Percentiles rank a stretch among this genome's conserved stretches.
These are phyloP conservation scores for Psilocybe cubensis DNA, from an alignment of 768 basidiomycete species.

Conservation along the genomic window DNA sequence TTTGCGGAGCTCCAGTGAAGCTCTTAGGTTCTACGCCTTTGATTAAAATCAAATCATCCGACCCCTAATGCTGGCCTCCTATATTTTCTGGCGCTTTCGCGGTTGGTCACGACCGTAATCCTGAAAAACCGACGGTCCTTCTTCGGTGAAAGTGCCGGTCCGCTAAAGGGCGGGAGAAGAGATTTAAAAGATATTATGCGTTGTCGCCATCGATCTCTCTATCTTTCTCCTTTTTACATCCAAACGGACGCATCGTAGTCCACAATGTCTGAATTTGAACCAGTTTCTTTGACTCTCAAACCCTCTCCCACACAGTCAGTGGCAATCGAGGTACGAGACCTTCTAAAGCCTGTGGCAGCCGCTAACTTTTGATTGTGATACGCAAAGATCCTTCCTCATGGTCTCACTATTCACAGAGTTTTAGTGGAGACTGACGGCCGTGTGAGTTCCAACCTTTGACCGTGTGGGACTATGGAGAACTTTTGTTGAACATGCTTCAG, in stretches of 20 bases:
- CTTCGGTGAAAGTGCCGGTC: slow-evolving; percentile 21
- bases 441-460: slow-evolving; percentile 35
- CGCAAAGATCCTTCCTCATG: slow-evolving; percentile 62
- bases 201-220: not conserved
- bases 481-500: slow-evolving; percentile 32
- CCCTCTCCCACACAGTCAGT: slow-evolving; percentile 55
- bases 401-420: slow-evolving; percentile 70
- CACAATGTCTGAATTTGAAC: slow-evolving; percentile 51
- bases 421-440: slow-evolving; percentile 67
- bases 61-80: not conserved
- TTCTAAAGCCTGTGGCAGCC: slow-evolving; percentile 1
- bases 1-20: not conserved
- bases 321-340: slow-evolving; percentile 59
- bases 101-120: not conserved
- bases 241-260: not conserved
- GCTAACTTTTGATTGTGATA: slow-evolving; percentile 11
- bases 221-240: slow-evolving; percentile 7
- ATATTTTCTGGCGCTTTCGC: not conserved
- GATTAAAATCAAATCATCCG: not conserved
- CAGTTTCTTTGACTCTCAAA: slow-evolving; percentile 57
- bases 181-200: slow-evolving; percentile 6
- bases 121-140: slow-evolving; percentile 9
- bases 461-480: not conserved
- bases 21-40: not conserved
- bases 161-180: not conserved